These are phyloP conservation scores for Termitomyces sp. DNA, from an alignment of 768 basidiomycete species.

Conservation along the genomic window DNA sequence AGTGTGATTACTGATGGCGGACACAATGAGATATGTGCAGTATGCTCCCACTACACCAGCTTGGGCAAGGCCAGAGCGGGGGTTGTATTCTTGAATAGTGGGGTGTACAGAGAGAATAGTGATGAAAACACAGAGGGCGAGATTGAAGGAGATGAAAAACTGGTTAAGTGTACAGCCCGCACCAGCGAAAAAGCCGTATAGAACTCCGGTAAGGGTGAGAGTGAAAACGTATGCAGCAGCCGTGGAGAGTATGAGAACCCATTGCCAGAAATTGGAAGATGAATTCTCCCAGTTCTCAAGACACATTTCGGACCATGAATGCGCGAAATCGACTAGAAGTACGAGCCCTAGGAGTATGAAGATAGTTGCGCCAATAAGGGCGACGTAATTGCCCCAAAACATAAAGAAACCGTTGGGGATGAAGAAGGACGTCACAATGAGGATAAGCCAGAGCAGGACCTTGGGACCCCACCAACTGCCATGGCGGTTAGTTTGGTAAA, in stretches of 20 bases:
- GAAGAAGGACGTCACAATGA: conserved; percentile 82
- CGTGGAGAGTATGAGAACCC: conserved; percentile 91
- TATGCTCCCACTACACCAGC: conserved; percentile 97
- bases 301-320: conserved; percentile 97
- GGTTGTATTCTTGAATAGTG: conserved; percentile 85
- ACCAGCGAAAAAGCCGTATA: conserved; percentile 90
- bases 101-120: conserved; percentile 85
- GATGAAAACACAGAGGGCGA: conserved; percentile 73
- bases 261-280: conserved; percentile 91
- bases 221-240: conserved; percentile 82
- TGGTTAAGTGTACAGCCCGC: conserved; percentile 87
- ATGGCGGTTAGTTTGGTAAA: conserved; percentile 1
- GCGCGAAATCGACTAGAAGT: conserved; percentile 96
- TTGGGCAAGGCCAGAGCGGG: conserved; percentile 92
- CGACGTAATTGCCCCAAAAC: conserved; percentile 93
- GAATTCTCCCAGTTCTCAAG: conserved; percentile 92
- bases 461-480: conserved; percentile 98
- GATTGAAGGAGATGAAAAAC: conserved; percentile 97
- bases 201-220: conserved; percentile 81
- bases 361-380: conserved; percentile 86
- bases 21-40: conserved; percentile 92
- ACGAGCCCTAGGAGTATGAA: conserved; percentile 98
- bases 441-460: conserved; percentile 81
- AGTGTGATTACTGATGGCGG: conserved; percentile 89
- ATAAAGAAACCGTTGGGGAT: conserved; percentile 98